These are phyloP conservation scores for Fusarium protoensiforme DNA, from an alignment of 2,329 filamentous ascomycete genomes.

Conservation along the genomic window DNA sequence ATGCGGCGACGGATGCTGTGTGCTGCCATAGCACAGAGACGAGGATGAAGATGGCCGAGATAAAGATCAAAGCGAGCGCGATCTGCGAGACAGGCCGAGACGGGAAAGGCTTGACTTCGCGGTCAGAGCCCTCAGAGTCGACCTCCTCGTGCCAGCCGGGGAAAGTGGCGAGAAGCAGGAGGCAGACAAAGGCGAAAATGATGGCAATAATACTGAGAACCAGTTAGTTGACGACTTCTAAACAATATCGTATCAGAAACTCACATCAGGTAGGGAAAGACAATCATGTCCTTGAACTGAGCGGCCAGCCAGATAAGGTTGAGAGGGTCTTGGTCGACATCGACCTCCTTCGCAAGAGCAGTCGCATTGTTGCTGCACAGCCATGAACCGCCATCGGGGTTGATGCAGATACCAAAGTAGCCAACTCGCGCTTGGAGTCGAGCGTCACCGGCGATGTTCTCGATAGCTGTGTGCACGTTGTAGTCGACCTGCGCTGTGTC, in stretches of 20 bases:
- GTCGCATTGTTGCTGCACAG: constrained; percentile 98
- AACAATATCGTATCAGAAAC: constrained; percentile 46
- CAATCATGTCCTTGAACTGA: constrained; percentile 98
- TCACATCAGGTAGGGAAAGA: constrained; percentile 96
- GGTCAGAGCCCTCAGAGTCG: constrained; percentile 82
- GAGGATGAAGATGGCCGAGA: constrained; percentile 76
- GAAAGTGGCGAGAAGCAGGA: constrained; percentile 94
- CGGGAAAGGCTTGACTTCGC: constrained; percentile 94
- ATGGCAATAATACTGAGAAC: constrained; percentile 87
- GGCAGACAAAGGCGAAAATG: constrained; percentile 95
- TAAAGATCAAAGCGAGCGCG: constrained; percentile 91
- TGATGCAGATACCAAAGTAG: constrained; percentile 98
- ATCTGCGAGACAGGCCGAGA: constrained; percentile 92
- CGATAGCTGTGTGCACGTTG: constrained; percentile 84
- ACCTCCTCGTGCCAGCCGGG: constrained; percentile 96
- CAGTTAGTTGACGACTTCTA: background rate
- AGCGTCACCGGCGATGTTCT: constrained; percentile 88
- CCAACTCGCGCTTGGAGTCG: constrained; percentile 91
- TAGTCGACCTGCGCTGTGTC: constrained; percentile 92
- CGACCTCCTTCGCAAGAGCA: constrained; percentile 87
- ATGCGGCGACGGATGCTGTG: constrained; percentile 94
- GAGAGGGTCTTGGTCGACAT: constrained; percentile 91
- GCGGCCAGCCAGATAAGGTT: constrained; percentile 97
- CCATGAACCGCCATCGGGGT: constrained; percentile 88
- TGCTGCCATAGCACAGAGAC: constrained; percentile 90